Base-by-base conservation (phyloP, 2,329 filamentous ascomycete species). In the Alternaria brassicae region DNA sequence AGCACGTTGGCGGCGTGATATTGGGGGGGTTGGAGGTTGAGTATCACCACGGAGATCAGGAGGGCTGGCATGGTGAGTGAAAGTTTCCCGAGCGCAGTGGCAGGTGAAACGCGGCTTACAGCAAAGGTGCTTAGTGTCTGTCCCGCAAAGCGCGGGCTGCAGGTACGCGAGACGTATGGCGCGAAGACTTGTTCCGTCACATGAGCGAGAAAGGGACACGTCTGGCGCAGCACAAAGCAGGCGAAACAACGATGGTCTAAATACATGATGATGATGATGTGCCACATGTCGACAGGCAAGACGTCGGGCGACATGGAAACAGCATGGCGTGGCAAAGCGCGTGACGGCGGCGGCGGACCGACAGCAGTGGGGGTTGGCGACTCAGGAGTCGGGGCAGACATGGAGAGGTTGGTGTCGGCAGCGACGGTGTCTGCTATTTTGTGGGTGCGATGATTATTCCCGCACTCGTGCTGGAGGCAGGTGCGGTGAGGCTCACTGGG, bases 151-250 rank as follows among this genome's bases (percentile, higher is more conserved):
- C 59, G 56, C 19, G 69, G 36, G 45, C 52, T 62, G 58, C 61
- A 67, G 44, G 66, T 63, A 53, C 50, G 53, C 53, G 65, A 51
- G 42, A 69, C 34, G 37, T 44, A 53, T 49, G 45, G 60, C 19
- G 65, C 61, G 44, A 68, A 67, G 40, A 66, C 59, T 17, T 65
- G 36, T 45, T 68, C 64, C 19, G 67, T 63, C 34, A 70, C 58
- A 32, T 40, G 37, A 23, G 45, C 54, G 12, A 67, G 42, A 37
- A 56, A 61, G 5, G 51, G 55, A 40, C 60, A 67, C 15, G 63
- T 62, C 27, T 63, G 64, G 60, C 66, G 65, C 54, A 72, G 45
- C 49, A 67, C 54, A 36, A 62, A 63, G 63, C 65, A 69, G 32
- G 59, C 64, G 50, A 69, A 68, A 62, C 66, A 66, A 44, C 53